A percentile compares a stretch with the other conserved stretches of the same genome.
Conservation (phyloP, 2,329 filamentous ascomycete genomes). For the Phyllosticta capitalensis region DNA sequence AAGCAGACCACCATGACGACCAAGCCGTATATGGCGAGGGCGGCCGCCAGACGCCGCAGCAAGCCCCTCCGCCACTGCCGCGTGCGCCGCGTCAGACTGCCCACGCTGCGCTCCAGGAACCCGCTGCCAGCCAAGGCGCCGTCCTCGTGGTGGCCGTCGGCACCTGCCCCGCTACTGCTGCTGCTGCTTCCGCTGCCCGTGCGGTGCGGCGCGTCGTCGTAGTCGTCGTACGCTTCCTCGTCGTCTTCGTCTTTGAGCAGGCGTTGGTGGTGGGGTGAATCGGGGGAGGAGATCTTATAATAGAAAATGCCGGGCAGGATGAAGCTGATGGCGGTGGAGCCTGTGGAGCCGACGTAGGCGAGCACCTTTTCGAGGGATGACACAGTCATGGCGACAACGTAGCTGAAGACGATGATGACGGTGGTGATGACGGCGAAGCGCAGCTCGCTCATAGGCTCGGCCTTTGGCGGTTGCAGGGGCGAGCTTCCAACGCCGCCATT, state of each 20-base stretch:
- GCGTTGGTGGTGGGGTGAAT: conserved; percentile 76
- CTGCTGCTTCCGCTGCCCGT: conserved; percentile 32
- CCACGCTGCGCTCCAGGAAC: conserved; percentile 16
- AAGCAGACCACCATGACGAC: conserved; percentile 86
- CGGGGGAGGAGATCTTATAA: conserved; percentile 92
- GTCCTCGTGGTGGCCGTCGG: neutral
- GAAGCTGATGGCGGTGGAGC: conserved; percentile 91
- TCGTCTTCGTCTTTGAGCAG: conserved; percentile 88
- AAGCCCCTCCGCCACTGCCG: conserved; percentile 54
- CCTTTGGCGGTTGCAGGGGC: conserved; percentile 15
- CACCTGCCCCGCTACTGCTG: neutral
- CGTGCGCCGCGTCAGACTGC: conserved; percentile 38
- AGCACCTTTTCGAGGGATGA: conserved; percentile 82
- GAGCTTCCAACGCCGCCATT: neutral
- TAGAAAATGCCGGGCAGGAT: conserved; percentile 95
- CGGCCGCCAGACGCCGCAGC: conserved; percentile 64
- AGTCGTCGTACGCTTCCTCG: conserved; percentile 51
- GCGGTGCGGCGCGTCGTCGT: conserved; percentile 37
- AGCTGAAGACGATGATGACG: conserved; percentile 71
- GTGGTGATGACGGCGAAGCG: conserved; percentile 88
- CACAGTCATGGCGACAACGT: conserved; percentile 83
- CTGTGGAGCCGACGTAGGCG: conserved; percentile 90
- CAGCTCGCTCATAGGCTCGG: conserved; percentile 63
- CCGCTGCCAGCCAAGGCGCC: conserved; percentile 13
- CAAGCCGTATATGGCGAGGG: conserved; percentile 70